Conservation (phyloP, 2,329 filamentous ascomycete genomes). For the Penicillium sp. region DNA sequence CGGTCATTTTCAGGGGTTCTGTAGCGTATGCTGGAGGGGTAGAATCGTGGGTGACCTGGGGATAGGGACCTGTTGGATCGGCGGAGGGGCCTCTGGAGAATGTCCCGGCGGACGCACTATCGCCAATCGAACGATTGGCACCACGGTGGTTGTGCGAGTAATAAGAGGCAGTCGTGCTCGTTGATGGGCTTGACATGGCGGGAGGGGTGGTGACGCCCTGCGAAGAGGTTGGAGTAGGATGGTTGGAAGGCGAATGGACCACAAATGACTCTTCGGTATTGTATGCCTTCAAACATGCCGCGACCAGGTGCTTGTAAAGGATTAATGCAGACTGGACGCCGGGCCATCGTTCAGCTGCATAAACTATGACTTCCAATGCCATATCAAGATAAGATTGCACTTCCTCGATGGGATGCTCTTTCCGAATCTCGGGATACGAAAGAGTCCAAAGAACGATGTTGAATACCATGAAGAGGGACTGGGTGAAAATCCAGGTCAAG, state of each 20-base stretch:
- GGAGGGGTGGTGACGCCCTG: slow-evolving; percentile 44
- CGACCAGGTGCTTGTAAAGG: slow-evolving; percentile 82
- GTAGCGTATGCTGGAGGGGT: slow-evolving; percentile 23
- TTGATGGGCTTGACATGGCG: slow-evolving; percentile 45
- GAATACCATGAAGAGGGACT: slow-evolving; percentile 86
- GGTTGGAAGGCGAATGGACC: slow-evolving; percentile 51
- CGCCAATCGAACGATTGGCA: slow-evolving; percentile 31
- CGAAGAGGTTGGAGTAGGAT: slow-evolving; percentile 43
- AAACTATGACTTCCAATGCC: slow-evolving; percentile 75
- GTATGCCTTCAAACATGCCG: slow-evolving; percentile 86
- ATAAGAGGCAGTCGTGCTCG: slow-evolving; percentile 38
- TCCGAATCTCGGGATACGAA: slow-evolving; percentile 81
- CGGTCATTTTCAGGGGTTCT: slow-evolving; percentile 24
- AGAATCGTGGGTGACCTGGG: slow-evolving; percentile 25
- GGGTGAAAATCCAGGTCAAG: slow-evolving; percentile 90
- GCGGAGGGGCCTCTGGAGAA: slow-evolving; percentile 39
- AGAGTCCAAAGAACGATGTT: slow-evolving; percentile 91
- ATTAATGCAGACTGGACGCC: slow-evolving; percentile 82
- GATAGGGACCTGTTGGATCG: slow-evolving; percentile 32
- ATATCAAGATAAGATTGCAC: slow-evolving; percentile 73
- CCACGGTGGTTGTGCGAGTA: slow-evolving; percentile 37
- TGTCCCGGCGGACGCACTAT: slow-evolving; percentile 34
- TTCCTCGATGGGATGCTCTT: slow-evolving; percentile 70
- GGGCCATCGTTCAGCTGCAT: slow-evolving; percentile 86
- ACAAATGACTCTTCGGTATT: slow-evolving; percentile 60